Percentiles rank a stretch among this genome's conserved stretches.
Evolutionary conservation across 176 grass and related monocot species (phyloP).

Genomic region (Ananas comosus): DNA sequence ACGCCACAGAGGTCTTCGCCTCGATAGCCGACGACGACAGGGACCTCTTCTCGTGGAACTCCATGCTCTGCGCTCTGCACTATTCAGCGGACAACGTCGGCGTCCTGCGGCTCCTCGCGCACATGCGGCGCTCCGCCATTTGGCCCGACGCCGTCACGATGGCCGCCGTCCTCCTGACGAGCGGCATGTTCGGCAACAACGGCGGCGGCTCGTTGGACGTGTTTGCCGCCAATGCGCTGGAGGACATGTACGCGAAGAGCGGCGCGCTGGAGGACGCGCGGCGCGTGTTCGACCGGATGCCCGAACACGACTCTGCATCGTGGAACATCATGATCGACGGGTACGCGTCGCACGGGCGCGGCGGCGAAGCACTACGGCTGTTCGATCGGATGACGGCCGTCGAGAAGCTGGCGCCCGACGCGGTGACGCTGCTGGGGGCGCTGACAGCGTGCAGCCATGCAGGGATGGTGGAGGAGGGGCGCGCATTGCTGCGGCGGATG

Average conservation of each 20-base stretch:
- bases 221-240: constrained; percentile 42
- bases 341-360: constrained; percentile 48
- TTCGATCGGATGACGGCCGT: constrained; percentile 37
- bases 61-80: constrained; percentile 44
- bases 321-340: constrained; percentile 81
- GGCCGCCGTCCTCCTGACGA: constrained; percentile 43
- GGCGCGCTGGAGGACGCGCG: constrained; percentile 39
- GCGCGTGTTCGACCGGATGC: constrained; percentile 32
- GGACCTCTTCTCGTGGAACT: constrained; percentile 64
- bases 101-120: constrained; percentile 26
- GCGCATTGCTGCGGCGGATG: constrained; percentile 27
- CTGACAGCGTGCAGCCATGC: constrained; percentile 51
- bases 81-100: constrained; percentile 43
- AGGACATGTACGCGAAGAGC: constrained; percentile 58
- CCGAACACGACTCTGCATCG: constrained; percentile 32
- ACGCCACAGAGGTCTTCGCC: constrained; percentile 40
- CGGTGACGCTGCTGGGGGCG: constrained; percentile 39
- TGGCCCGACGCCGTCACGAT: constrained; percentile 31
- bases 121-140: constrained; percentile 26
- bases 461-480: constrained; percentile 47
- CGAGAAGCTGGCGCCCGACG: constrained; percentile 33
- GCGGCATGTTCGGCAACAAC: constrained; percentile 20
- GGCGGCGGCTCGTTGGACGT: constrained; percentile 8
- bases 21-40: constrained; percentile 27
- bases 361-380: constrained; percentile 30